Percentiles rank a stretch among this genome's conserved stretches.
Evolutionary conservation across 441 rosid genomes (phyloP).

Genomic region (Caryocar brasiliense): DNA sequence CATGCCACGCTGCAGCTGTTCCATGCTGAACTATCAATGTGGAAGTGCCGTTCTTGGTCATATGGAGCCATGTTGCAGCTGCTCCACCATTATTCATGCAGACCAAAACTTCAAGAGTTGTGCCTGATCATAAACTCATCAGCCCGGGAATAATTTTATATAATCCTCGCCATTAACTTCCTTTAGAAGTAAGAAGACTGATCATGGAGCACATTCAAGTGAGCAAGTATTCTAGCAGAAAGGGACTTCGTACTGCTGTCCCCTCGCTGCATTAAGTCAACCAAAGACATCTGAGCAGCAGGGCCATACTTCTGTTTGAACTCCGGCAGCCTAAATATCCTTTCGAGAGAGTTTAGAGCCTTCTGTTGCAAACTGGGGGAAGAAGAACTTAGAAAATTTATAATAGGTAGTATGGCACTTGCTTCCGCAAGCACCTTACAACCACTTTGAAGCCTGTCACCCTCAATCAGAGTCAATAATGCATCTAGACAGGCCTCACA

Average conservation of each 20-base stretch:
- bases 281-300: slow-evolving; percentile 47
- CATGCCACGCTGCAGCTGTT: not conserved
- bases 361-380: slow-evolving; percentile 41
- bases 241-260: slow-evolving; percentile 42
- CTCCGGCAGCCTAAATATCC: slow-evolving; percentile 56
- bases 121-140: not conserved
- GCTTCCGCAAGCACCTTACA: slow-evolving; percentile 47
- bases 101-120: not conserved
- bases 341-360: slow-evolving; percentile 43
- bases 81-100: not conserved
- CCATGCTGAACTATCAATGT: not conserved
- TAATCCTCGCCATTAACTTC: not conserved
- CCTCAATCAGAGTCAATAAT: slow-evolving; percentile 45
- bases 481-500: slow-evolving; percentile 56
- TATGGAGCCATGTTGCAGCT: not conserved
- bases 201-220: slow-evolving; percentile 49
- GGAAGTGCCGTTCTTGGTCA: not conserved
- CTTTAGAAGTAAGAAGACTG: slow-evolving; percentile 53
- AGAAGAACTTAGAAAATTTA: slow-evolving; percentile 43
- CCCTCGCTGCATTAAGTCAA: slow-evolving; percentile 55
- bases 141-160: not conserved
- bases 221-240: slow-evolving; percentile 57
- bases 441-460: slow-evolving; percentile 40
- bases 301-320: slow-evolving; percentile 41
- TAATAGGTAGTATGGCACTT: slow-evolving; percentile 38